These are phyloP conservation scores for Oxytropis ochrocephala DNA, from an alignment of 306 rosid species.

Conservation along the genomic window DNA sequence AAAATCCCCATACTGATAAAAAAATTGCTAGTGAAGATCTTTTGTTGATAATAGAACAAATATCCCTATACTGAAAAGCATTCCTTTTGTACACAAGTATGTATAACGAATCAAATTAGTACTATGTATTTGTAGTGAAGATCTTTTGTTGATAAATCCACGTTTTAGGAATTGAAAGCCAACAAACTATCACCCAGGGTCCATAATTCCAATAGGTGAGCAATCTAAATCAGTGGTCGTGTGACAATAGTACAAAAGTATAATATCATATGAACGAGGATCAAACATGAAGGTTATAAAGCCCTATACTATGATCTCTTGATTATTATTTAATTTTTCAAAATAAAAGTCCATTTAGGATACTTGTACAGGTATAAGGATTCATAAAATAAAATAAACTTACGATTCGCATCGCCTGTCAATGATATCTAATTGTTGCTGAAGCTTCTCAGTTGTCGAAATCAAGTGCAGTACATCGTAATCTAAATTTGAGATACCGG, in stretches of 20 bases:
- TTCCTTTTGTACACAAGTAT: background rate
- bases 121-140: background rate
- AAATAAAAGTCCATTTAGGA: background rate
- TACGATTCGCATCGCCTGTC: slow-evolving; percentile 69
- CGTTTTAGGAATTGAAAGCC: background rate
- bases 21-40: too few relatives aligned
- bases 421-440: slow-evolving; percentile 64
- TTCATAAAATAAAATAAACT: slow-evolving; percentile 21
- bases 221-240: background rate
- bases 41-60: too few relatives aligned
- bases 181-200: background rate
- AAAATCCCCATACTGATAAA: slow-evolving; percentile 5
- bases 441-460: slow-evolving; percentile 77
- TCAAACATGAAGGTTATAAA: background rate
- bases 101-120: background rate
- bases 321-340: background rate
- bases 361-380: background rate
- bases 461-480: slow-evolving; percentile 55
- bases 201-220: background rate
- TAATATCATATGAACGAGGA: background rate
- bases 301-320: background rate
- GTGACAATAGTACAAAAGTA: background rate
- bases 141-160: background rate
- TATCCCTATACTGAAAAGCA: background rate
- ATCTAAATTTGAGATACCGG: slow-evolving; percentile 55